Conservation (phyloP, 2,329 filamentous ascomycete genomes). For the Alternaria metachromatica region DNA sequence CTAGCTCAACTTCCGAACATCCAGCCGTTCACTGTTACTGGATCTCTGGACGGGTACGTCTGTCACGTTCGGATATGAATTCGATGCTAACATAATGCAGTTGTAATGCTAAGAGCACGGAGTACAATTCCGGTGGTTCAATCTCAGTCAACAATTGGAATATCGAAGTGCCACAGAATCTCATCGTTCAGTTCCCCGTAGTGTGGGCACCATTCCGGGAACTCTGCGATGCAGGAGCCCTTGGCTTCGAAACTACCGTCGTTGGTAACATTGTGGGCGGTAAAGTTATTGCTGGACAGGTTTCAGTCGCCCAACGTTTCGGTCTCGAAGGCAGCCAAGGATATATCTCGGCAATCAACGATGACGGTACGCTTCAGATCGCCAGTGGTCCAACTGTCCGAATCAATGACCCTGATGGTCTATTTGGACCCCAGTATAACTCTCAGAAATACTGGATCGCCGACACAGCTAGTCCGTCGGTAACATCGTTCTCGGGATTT, state of each 20-base stretch:
- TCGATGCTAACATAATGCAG: slow-evolving; percentile 15
- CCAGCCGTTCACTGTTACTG: slow-evolving; percentile 36
- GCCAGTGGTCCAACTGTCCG: slow-evolving; percentile 46
- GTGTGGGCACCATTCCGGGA: slow-evolving; percentile 53
- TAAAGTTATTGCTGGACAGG: slow-evolving; percentile 48
- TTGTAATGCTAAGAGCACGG: slow-evolving; percentile 25
- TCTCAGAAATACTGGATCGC: slow-evolving; percentile 53
- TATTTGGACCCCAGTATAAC: slow-evolving; percentile 43
- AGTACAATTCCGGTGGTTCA: slow-evolving; percentile 55
- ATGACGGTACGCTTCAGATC: slow-evolving; percentile 47
- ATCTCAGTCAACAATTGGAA: slow-evolving; percentile 55
- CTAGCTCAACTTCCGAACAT: slow-evolving; percentile 31
- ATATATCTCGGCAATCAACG: slow-evolving; percentile 45
- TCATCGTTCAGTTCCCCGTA: slow-evolving; percentile 58
- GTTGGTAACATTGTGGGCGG: slow-evolving; percentile 50
- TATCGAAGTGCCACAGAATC: slow-evolving; percentile 58
- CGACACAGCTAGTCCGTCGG: slow-evolving; percentile 58
- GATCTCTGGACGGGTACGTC: slow-evolving; percentile 37
- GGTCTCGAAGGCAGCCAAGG: slow-evolving; percentile 47
- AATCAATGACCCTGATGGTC: slow-evolving; percentile 56
- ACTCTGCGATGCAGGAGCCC: slow-evolving; percentile 31
- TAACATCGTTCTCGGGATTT: slow-evolving; percentile 59
- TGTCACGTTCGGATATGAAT: not conserved
- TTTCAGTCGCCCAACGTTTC: slow-evolving; percentile 46
- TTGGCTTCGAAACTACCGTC: slow-evolving; percentile 40